Evolutionary conservation across 1,139 yeast genomes (phyloP), one percentile per base, ranked within the genome.

Genomic region (Protomyces arabidopsidicola): DNA sequence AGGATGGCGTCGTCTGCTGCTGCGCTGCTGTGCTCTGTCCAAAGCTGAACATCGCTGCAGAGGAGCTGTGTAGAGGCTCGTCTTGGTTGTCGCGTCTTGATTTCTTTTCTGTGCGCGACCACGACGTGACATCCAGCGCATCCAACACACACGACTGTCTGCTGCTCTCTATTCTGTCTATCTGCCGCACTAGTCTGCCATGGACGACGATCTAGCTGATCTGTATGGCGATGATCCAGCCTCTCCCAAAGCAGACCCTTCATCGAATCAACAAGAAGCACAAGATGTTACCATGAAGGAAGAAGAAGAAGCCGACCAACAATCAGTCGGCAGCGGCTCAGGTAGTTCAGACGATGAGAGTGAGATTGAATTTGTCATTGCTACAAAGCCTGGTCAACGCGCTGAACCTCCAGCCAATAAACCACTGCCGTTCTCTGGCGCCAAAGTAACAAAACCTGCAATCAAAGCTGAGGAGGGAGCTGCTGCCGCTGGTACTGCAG

Each of bases 121-220:
- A 48, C 2, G 16, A n/a, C 52, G 2, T 2, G 2, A 2, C 9
- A 27, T 16, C 22, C 20, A 12, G 51, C 22, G 36, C 24, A 31
- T 14, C 31, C 22, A 5, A 10, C 45, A 22, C 57, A 4, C 24
- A n/a, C 22, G 5, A 5, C 12, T 14, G n/a, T 6, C 27, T 24
- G n/a, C 27, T 24, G 27, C 27, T 24, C 27, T 24, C 27, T 24
- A 3, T 6, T 24, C 27, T 24, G 27, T 24, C 27, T 24, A 24
- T 24, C 27, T 24, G 27, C 27, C 5, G 27, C 5, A 6, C 27
- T 24, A 24, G 27, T 24, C 27, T n/a, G 42, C 42, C 8, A 18
- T n/a, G 48, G 48, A 42, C 18, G 72, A 69, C 62, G 91, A 86
- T 66, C 93, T 88, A 67, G 96, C 89, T 70, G 96, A 90, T 72